These are phyloP conservation scores for Pseudogymnoascus sp. DNA, from an alignment of 2,329 filamentous ascomycete genomes.

Conservation along the genomic window DNA sequence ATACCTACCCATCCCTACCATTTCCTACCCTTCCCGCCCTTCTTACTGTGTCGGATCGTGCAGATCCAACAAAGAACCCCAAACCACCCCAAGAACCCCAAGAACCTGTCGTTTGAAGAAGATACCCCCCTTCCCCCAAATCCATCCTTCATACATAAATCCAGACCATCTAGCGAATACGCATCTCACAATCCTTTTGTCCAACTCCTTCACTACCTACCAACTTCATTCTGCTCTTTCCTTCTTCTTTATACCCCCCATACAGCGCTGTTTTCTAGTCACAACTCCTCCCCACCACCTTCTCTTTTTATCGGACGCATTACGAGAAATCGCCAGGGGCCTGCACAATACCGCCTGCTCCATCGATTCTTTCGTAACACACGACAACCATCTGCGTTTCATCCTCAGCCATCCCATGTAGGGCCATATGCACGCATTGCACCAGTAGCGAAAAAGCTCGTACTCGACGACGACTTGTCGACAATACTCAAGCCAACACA, in stretches of 20 bases:
- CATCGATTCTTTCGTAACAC: constrained; percentile 7
- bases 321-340: constrained; percentile 15
- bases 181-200: neutral
- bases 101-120: neutral
- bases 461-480: neutral
- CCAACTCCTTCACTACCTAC: neutral
- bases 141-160: constrained; percentile 1
- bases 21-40: constrained; percentile 13
- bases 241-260: neutral
- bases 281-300: neutral
- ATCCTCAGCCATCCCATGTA: neutral
- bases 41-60: constrained; percentile 10
- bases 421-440: neutral
- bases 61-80: constrained; percentile 15
- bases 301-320: neutral
- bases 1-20: constrained; percentile 13
- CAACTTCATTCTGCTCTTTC: neutral
- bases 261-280: neutral
- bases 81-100: neutral
- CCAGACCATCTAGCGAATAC: neutral
- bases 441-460: neutral
- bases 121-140: neutral
- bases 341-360: constrained; percentile 20
- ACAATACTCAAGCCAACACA: neutral
- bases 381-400: constrained; percentile 4